Base-by-base conservation (phyloP, 2,329 filamentous ascomycete species). In the Penicillium sp. region DNA sequence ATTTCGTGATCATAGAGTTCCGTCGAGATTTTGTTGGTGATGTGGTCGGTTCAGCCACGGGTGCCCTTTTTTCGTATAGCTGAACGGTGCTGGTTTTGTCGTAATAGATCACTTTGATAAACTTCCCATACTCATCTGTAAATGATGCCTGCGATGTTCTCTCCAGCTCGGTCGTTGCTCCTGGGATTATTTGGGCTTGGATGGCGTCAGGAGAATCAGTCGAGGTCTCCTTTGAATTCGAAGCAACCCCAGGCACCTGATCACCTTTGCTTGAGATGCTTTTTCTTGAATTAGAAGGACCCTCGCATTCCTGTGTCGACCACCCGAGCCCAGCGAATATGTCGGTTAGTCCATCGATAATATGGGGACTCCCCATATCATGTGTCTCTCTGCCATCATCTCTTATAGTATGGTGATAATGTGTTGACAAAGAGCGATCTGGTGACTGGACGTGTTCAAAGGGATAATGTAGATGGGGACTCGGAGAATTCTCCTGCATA, bases 381-480 rank as follows among this genome's bases (percentile, higher is more conserved):
- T 30, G 38, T 7, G 10, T 13, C 8, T 51, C 48, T 46, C 35
- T 46, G 5, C 35, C 43, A 20, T 46, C 20, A 11, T 50, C 47
- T 24, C 38, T 46, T 13, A 13, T 43, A 6, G 22, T 33, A 16
- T 50, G 42, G 24, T 53, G 51, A 16, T 9, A 10, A 46, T 53
- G 51, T 13, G 30, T 25, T 46, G 51, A 25, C 6, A 30, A 14
- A 30, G 51, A 13, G 2, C 18, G 43, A 38, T 13, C 20, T 13
- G 51, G 51, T 28, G n/a, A 16, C 38, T 38, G 16, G 25, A 53
- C 51, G 31, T 50, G 28, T 20, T 43, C 42, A 14, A 53, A 53
- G 24, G 36, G 42, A n/a, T 50, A 16, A 31, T 53, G 51, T 10
- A 9, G 20, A 45, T 28, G 48, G 2, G 28, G 36, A 42, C 35